phyloP scores from a whole-genome alignment of 2,329 filamentous ascomycete species.

The Fusarium euwallaceae region DNA sequence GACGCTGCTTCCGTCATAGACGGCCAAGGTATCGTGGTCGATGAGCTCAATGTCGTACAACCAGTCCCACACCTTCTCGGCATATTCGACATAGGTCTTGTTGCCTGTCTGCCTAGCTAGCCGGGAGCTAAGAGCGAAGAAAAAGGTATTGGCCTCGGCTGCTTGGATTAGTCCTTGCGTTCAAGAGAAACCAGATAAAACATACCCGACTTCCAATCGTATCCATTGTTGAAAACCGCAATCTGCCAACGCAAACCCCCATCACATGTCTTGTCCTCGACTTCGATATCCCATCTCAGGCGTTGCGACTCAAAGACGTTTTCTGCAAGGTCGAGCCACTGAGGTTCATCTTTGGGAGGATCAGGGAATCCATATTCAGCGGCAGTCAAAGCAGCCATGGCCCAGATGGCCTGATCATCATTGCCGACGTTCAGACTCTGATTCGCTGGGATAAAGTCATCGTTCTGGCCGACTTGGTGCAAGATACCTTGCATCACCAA shows the following conservation, averaged over 20 bases:
- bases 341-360: constrained; percentile 63
- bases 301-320: constrained; percentile 59
- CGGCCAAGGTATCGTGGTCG: constrained; percentile 68
- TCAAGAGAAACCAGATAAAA: background rate
- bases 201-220: constrained; percentile 77
- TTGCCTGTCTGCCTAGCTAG: constrained; percentile 79
- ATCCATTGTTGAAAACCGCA: constrained; percentile 78
- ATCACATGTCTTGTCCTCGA: constrained; percentile 71
- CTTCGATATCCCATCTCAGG: constrained; percentile 68
- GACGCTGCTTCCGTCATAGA: constrained; percentile 73
- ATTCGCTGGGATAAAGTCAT: constrained; percentile 72
- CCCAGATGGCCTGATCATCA: constrained; percentile 80
- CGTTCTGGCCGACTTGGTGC: constrained; percentile 66
- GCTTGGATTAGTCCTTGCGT: background rate
- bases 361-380: constrained; percentile 74
- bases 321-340: constrained; percentile 75
- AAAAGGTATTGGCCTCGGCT: constrained; percentile 71
- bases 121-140: constrained; percentile 75
- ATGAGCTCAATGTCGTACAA: constrained; percentile 67
- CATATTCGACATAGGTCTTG: constrained; percentile 72
- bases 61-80: constrained; percentile 74
- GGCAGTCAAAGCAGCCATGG: constrained; percentile 74
- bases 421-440: constrained; percentile 71
- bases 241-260: constrained; percentile 82
- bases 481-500: constrained; percentile 68